phyloP scores from a whole-genome alignment of 495 filamentous ascomycete species.

The Penicillium atrosanguineum region DNA sequence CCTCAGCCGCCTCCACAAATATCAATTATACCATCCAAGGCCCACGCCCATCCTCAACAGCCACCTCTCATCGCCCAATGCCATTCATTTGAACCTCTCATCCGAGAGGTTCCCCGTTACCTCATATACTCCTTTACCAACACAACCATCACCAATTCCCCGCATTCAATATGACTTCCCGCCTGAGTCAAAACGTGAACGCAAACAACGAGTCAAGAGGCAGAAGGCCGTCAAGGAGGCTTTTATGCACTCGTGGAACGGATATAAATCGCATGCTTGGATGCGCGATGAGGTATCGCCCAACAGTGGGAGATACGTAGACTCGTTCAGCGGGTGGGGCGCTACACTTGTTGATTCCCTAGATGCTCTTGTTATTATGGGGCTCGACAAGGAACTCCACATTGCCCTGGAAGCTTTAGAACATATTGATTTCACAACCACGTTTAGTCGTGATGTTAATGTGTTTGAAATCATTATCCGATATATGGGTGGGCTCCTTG shows the following conservation, averaged over 20 bases:
- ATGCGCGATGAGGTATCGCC: conserved; percentile 74
- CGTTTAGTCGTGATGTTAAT: conserved; percentile 56
- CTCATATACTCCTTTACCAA: conserved; percentile 49
- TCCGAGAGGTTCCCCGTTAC: conserved; percentile 48
- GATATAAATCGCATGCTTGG: conserved; percentile 77
- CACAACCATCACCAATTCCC: conserved; percentile 42
- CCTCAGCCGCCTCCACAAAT: conserved; percentile 18
- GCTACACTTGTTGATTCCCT: conserved; percentile 60
- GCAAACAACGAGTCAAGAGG: conserved; percentile 41
- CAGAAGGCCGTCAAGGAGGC: conserved; percentile 61
- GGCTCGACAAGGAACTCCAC: conserved; percentile 56
- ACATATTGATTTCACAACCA: conserved; percentile 54
- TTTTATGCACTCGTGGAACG: conserved; percentile 71
- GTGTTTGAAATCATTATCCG: conserved; percentile 89
- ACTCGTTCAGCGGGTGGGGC: conserved; percentile 62
- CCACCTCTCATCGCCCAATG: conserved; percentile 6
- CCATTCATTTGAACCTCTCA: conserved; percentile 44
- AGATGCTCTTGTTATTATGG: conserved; percentile 65
- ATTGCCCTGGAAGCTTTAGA: conserved; percentile 53
- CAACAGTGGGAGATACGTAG: conserved; percentile 48
- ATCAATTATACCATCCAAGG: conserved; percentile 5
- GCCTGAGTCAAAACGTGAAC: conserved; percentile 35
- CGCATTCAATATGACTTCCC: conserved; percentile 53
- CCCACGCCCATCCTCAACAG: conserved; percentile 12
- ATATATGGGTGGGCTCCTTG: conserved; percentile 80